phyloP scores from a whole-genome alignment of 2,329 filamentous ascomycete species.

The Colletotrichum sp. region DNA sequence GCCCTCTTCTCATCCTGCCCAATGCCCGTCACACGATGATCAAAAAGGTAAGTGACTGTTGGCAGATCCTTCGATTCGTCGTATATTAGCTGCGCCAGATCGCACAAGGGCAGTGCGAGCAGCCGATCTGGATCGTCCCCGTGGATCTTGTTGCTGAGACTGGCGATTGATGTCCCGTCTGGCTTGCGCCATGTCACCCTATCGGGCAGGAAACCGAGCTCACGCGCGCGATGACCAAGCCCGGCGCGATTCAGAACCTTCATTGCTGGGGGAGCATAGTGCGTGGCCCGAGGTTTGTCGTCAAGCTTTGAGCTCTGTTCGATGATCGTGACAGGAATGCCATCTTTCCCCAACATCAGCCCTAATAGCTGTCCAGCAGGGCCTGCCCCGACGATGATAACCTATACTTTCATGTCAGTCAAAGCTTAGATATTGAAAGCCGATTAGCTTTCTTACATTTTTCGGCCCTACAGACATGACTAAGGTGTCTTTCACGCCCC shows the following conservation, averaged over 20 bases:
- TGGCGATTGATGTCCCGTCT: slow-evolving; percentile 37
- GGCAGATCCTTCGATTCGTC: slow-evolving; percentile 39
- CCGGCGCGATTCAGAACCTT: slow-evolving; percentile 63
- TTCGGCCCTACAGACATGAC: not conserved
- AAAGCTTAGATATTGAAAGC: not conserved
- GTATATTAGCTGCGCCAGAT: slow-evolving; percentile 46
- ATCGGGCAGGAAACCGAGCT: slow-evolving; percentile 39
- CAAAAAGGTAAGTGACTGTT: slow-evolving; percentile 44
- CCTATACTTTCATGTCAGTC: not conserved
- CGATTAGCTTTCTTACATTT: not conserved
- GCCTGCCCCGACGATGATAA: slow-evolving; percentile 52
- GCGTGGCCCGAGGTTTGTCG: slow-evolving; percentile 64
- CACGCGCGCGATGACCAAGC: slow-evolving; percentile 50
- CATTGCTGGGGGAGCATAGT: slow-evolving; percentile 63
- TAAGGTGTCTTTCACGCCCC: not conserved
- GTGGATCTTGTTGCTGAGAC: slow-evolving; percentile 38
- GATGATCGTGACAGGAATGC: slow-evolving; percentile 57
- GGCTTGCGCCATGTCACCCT: slow-evolving; percentile 43
- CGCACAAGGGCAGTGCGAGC: slow-evolving; percentile 42
- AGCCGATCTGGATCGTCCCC: slow-evolving; percentile 43
- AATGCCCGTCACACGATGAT: slow-evolving; percentile 48
- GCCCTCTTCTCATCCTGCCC: slow-evolving; percentile 49
- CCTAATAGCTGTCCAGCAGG: slow-evolving; percentile 45
- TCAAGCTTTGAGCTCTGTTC: slow-evolving; percentile 60
- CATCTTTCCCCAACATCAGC: slow-evolving; percentile 45